phyloP scores from a whole-genome alignment of 2,329 filamentous ascomycete genomes.

The Knoxdaviesia capensis region DNA sequence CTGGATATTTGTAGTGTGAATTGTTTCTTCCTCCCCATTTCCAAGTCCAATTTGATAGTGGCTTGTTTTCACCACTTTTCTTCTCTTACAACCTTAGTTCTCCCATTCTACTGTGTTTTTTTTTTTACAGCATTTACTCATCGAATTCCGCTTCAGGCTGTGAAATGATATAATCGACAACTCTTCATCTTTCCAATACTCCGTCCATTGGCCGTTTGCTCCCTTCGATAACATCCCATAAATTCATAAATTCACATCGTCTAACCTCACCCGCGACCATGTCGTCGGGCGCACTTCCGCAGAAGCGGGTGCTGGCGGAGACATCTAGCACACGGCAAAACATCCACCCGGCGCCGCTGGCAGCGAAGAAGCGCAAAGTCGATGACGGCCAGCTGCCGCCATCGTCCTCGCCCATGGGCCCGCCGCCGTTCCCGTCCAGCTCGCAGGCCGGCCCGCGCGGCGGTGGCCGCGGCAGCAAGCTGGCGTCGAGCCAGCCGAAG shows the following conservation, averaged over 20 bases:
- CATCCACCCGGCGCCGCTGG: constrained; percentile 30
- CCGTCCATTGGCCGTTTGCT: too few species aligned
- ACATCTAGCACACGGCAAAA: constrained; percentile 44
- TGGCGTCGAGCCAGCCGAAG: constrained; percentile 61
- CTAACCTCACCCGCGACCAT: constrained; percentile 12
- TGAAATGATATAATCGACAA: too few species aligned
- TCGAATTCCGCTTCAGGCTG: not conserved
- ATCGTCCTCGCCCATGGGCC: too few species aligned
- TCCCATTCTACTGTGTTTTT: not conserved
- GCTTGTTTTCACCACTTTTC: constrained; percentile 1
- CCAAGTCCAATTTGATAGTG: not conserved
- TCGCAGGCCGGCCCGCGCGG: constrained; percentile 32
- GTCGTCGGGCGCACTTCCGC: constrained; percentile 31
- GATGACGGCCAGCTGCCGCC: constrained; percentile 18
- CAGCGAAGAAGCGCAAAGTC: constrained; percentile 69
- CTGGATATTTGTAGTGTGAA: not conserved
- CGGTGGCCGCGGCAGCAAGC: constrained; percentile 42
- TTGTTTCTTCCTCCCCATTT: not conserved
- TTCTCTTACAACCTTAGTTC: not conserved
- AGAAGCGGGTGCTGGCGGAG: constrained; percentile 56
- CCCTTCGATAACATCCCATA: too few species aligned
- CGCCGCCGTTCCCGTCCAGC: constrained; percentile 21
- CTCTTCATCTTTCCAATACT: too few species aligned
- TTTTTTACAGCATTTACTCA: not conserved
- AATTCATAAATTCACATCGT: too few species aligned